These are phyloP conservation scores for Beverwykella pulmonaria DNA, from an alignment of 495 filamentous ascomycete species.

Conservation along the genomic window DNA sequence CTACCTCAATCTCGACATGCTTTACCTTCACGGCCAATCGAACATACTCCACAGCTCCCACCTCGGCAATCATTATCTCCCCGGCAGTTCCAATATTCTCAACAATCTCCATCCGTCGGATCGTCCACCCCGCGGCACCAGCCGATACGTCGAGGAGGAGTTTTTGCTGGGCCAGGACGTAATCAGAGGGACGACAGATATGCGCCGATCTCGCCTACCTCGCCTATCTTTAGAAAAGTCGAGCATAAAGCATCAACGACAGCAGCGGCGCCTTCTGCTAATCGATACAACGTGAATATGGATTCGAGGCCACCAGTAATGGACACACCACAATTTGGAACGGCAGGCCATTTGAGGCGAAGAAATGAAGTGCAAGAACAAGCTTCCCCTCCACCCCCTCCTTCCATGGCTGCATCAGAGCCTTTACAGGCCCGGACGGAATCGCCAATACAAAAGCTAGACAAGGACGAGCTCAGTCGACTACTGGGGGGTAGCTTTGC, in stretches of 20 bases:
- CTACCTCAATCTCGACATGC: background rate
- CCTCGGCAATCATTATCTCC: too few species aligned
- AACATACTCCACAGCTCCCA: background rate
- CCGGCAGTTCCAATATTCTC: background rate
- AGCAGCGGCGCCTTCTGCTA: background rate
- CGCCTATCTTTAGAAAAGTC: background rate
- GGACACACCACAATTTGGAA: conserved; percentile 11
- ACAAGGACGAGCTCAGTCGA: conserved; percentile 14
- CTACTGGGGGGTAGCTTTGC: background rate
- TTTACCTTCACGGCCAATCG: background rate
- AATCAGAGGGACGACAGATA: conserved; percentile 6
- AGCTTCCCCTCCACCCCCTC: background rate
- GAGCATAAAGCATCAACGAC: background rate
- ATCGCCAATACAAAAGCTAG: conserved; percentile 7
- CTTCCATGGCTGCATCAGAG: background rate
- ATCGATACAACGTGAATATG: conserved; percentile 24
- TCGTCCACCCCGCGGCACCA: background rate
- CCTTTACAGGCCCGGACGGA: background rate
- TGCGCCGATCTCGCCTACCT: too few species aligned
- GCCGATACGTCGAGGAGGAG: background rate
- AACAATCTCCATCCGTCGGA: background rate
- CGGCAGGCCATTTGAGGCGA: conserved; percentile 8
- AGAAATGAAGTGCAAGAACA: conserved; percentile 8
- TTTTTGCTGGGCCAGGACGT: background rate
- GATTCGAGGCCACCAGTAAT: conserved; percentile 12